These are phyloP conservation scores for Yamadazyma paraphyllophila DNA, from an alignment of 805 yeast species.

Conservation along the genomic window DNA sequence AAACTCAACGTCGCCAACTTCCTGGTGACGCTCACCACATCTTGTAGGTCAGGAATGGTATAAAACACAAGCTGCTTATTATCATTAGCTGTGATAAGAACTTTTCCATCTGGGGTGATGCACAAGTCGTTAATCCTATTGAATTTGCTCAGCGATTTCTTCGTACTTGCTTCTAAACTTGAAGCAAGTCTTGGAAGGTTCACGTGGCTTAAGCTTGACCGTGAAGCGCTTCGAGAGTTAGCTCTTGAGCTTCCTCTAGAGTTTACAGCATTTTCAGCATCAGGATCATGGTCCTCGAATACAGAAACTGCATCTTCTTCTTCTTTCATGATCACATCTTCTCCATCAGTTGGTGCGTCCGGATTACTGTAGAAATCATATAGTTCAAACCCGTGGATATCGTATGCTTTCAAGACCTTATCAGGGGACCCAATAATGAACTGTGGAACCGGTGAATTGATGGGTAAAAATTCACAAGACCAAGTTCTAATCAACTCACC, in stretches of 20 bases:
- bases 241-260: conserved; percentile 3
- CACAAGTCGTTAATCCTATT: conserved; percentile 66
- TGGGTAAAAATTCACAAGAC: conserved; percentile 69
- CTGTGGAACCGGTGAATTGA: conserved; percentile 31
- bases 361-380: conserved; percentile 41
- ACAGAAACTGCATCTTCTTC: conserved; percentile 11
- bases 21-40: conserved; percentile 29
- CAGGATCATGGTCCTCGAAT: conserved; percentile 7
- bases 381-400: conserved; percentile 38
- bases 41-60: conserved; percentile 41
- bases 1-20: conserved; percentile 48
- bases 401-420: conserved; percentile 45
- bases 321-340: conserved; percentile 15
- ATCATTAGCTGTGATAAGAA: conserved; percentile 63
- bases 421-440: conserved; percentile 80
- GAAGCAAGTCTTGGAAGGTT: conserved; percentile 1
- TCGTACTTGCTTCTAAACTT: neutral
- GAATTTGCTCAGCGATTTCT: conserved; percentile 19
- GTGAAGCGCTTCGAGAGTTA: conserved; percentile 1
- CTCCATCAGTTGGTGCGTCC: conserved; percentile 14
- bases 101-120: conserved; percentile 60
- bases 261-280: conserved; percentile 4
- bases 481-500: conserved; percentile 40
- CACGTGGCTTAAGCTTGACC: neutral
- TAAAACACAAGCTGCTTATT: conserved; percentile 61